Base-by-base conservation (phyloP, 176 grass and related monocot genomes). In the Triticum urartu region DNA sequence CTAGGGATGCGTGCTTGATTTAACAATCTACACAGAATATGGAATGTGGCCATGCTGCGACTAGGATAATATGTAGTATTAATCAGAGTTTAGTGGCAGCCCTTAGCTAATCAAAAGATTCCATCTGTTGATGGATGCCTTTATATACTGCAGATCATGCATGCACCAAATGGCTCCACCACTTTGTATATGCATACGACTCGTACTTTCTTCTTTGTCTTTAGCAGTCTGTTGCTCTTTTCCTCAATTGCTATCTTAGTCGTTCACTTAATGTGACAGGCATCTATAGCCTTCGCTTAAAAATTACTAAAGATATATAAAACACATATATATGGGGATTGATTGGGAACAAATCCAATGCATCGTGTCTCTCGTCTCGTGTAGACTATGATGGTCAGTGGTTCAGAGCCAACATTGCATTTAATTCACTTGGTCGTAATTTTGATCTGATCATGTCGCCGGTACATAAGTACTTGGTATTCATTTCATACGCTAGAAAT, bases 91-190 rank as follows among this genome's bases (percentile, higher is more conserved):
- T 86, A 90, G 89, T 90, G 85, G 84, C 72, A 90, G 32, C 70
- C 70, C 75, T n/a, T 74, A 83, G 74, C 80, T 87, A 83, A 90
- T 66, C 67, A 84, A 90, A 83, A 87, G 81, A 87, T 90, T 90
- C 85, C 85, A 84, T 90, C 32, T 83, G 52, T 74, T 74, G 38
- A 60, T 83, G 26, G 47, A 77, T 77, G 84, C 56, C 72, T 87
- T 80, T 75, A 90, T 89, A 52, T 72, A 82, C 78, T 64, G 38
- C 28, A 56, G 63, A 77, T 85, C 70, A 77, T 77, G 73, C 73
- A 91, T 77, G 73, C 47, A 81, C 75, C 81, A n/a, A 88, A 81
- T 22, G 39, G 60, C 69, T 81, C 21, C 64, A 28, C 79, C 67
- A 77, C 86, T 88, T 91, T 77, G 45, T 81, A 77, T 88, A 75